Evolutionary conservation across 2,329 filamentous ascomycete genomes (phyloP).

Genomic region (Bertia moriformis): DNA sequence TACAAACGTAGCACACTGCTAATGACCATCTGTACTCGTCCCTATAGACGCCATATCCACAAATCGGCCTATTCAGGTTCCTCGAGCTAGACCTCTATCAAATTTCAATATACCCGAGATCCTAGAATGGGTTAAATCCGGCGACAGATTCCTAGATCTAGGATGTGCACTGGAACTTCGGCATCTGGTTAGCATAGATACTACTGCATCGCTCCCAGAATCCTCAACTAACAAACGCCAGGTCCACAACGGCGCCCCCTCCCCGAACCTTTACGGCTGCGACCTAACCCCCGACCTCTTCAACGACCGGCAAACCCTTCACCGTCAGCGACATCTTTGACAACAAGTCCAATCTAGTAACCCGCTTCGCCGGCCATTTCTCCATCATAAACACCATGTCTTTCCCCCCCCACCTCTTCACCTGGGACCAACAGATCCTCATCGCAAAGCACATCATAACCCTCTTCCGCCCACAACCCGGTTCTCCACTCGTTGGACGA

Average conservation of each 20-base stretch:
- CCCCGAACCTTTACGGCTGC: not conserved
- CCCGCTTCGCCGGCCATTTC: constrained; percentile 1
- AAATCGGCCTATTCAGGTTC: not conserved
- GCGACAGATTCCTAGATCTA: not conserved
- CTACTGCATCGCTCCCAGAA: too few species aligned
- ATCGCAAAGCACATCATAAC: constrained; percentile 1
- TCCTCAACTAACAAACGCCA: not conserved
- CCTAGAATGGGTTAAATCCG: not conserved
- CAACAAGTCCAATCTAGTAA: not conserved
- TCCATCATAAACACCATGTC: constrained; percentile 2
- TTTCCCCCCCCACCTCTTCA: constrained; percentile 4
- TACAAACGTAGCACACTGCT: too few species aligned
- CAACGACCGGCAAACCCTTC: constrained; percentile 1
- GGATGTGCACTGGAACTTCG: not conserved
- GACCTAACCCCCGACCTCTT: not conserved
- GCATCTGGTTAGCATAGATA: not conserved
- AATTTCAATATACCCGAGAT: not conserved
- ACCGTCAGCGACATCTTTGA: constrained; percentile 1
- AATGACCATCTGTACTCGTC: too few species aligned
- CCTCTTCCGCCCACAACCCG: not conserved
- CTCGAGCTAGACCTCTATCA: not conserved
- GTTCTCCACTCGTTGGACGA: not conserved
- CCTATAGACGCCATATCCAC: too few species aligned
- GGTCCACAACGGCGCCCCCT: not conserved
- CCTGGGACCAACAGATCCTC: constrained; percentile 1